These are phyloP conservation scores for Conticribra guillardii DNA, from an alignment of 108 stramenopile genomes.

Conservation along the genomic window DNA sequence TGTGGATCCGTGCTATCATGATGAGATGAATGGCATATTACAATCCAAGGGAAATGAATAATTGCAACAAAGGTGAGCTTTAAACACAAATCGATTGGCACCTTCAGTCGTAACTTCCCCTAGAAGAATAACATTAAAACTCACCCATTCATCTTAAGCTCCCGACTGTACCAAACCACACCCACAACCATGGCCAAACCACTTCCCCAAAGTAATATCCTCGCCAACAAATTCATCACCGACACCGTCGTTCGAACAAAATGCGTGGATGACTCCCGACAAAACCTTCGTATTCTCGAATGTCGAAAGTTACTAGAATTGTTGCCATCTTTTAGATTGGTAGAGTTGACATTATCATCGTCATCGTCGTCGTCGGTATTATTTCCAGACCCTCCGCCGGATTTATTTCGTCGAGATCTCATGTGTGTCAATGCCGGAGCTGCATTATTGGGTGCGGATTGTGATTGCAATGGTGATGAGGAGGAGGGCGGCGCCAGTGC, in stretches of 20 bases:
- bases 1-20: slow-evolving; percentile 67
- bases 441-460: background rate
- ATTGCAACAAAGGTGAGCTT: too few species aligned
- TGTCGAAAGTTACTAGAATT: background rate
- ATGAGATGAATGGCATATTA: too few species aligned
- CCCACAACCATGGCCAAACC: slow-evolving; percentile 59
- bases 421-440: slow-evolving; percentile 2
- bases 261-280: slow-evolving; percentile 27
- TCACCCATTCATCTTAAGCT: slow-evolving; percentile 77
- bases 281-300: slow-evolving; percentile 22
- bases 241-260: slow-evolving; percentile 56
- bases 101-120: too few species aligned
- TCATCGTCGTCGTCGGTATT: slow-evolving; percentile 15
- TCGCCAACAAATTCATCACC: slow-evolving; percentile 77
- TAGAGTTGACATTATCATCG: slow-evolving; percentile 5
- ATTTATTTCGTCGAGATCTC: slow-evolving; percentile 16
- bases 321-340: background rate
- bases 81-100: too few species aligned
- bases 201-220: slow-evolving; percentile 68
- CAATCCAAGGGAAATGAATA: too few species aligned
- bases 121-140: slow-evolving; percentile 13
- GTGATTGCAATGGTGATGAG: background rate
- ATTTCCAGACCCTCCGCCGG: background rate
- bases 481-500: too few species aligned
- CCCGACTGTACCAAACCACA: slow-evolving; percentile 82